phyloP scores from a whole-genome alignment of 345 rosid genomes.

The Turnera subulata region DNA sequence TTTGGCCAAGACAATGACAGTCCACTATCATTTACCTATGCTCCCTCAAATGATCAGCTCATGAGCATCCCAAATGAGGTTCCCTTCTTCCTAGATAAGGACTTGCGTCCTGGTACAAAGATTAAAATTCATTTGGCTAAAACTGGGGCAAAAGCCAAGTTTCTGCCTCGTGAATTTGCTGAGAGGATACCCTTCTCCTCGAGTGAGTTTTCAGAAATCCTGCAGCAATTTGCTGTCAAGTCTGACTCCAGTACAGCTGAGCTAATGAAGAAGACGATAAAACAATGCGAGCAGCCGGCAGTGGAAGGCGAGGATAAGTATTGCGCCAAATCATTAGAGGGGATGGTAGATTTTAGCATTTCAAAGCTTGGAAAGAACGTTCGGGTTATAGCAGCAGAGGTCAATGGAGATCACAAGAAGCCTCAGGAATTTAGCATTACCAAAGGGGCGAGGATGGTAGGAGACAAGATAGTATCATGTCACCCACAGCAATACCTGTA shows the following conservation, averaged over 20 bases:
- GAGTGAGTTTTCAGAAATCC: conserved; percentile 9
- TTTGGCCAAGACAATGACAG: neutral
- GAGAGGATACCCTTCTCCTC: conserved; percentile 13
- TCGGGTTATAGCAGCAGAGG: conserved; percentile 5
- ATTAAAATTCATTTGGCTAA: conserved; percentile 5
- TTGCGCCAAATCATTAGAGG: conserved; percentile 17
- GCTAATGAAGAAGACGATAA: conserved; percentile 4
- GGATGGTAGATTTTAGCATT: conserved; percentile 9
- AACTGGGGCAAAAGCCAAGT: conserved; percentile 3
- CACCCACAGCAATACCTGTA: conserved; percentile 9
- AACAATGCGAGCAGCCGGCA: conserved; percentile 9
- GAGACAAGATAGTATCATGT: conserved; percentile 5
- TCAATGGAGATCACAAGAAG: neutral
- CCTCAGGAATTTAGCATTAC: conserved; percentile 2
- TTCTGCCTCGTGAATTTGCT: conserved; percentile 7
- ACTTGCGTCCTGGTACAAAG: conserved; percentile 2
- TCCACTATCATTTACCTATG: conserved; percentile 4
- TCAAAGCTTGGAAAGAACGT: conserved; percentile 4
- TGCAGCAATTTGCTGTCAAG: neutral
- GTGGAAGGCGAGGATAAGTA: conserved; percentile 12
- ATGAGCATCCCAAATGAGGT: neutral
- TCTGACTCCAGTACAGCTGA: conserved; percentile 10
- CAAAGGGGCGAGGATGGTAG: neutral
- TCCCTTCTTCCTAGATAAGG: conserved; percentile 8
- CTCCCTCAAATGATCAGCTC: neutral